A percentile compares a stretch with the other conserved stretches of the same genome.
Evolutionary conservation across 2,329 filamentous ascomycete species (phyloP).

Genomic region (Emmonsia crescens): DNA sequence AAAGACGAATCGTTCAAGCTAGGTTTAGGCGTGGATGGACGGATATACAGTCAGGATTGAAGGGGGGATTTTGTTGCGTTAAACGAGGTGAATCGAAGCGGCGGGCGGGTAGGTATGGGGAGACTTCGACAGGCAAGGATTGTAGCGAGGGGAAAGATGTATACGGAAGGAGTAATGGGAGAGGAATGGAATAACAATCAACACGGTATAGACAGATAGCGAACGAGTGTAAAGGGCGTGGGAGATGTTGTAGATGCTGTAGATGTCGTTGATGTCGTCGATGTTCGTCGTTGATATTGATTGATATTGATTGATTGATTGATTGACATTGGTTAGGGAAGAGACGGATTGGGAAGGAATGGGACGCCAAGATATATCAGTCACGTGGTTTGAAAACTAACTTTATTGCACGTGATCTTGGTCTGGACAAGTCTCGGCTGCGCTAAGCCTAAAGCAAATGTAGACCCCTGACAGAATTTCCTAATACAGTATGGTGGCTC

Average conservation of each 20-base stretch:
- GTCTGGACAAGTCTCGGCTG: background rate
- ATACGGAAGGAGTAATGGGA: background rate
- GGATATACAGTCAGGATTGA: background rate
- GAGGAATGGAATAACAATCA: background rate
- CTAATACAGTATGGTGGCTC: background rate
- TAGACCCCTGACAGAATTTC: background rate
- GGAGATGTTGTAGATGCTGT: background rate
- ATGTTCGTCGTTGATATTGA: background rate
- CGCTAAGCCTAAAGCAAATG: background rate
- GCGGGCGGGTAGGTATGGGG: background rate
- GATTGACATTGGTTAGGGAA: no score
- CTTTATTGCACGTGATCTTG: background rate
- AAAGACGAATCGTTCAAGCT: background rate
- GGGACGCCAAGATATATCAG: background rate
- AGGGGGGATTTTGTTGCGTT: background rate
- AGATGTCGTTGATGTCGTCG: background rate
- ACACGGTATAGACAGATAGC: background rate
- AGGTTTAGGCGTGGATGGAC: background rate
- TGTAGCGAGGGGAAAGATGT: background rate
- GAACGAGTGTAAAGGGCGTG: background rate
- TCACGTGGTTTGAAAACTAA: background rate
- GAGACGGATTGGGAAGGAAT: background rate
- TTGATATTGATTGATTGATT: no score
- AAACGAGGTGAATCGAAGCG: background rate
- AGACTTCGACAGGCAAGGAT: background rate